Percentiles rank a stretch among this genome's conserved stretches.
phyloP scores from a whole-genome alignment of 352 stramenopile species.

The Blastocystis sp. region DNA sequence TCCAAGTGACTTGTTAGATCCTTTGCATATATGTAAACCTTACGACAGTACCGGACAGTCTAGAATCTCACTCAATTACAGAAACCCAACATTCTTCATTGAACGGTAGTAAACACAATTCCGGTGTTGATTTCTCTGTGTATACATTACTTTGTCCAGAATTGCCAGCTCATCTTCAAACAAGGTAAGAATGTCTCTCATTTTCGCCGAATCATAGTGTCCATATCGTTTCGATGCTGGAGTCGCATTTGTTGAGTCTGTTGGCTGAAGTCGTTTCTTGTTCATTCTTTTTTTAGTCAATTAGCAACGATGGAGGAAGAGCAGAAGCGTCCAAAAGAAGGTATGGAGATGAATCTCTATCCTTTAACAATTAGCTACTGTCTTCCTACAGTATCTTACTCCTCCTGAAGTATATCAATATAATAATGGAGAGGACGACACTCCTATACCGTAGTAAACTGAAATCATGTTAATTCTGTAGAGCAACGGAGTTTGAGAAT shows the following conservation, averaged over 20 bases:
- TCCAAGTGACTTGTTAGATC: not conserved
- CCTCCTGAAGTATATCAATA: constrained; percentile 40
- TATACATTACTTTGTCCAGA: constrained; percentile 50
- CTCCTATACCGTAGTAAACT: not conserved
- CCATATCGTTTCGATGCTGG: not conserved
- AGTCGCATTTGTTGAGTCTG: not conserved
- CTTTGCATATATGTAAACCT: not conserved
- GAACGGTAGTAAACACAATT: constrained; percentile 24
- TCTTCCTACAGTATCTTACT: constrained; percentile 56
- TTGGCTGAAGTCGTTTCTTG: not conserved
- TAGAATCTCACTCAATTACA: not conserved
- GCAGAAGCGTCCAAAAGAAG: not conserved
- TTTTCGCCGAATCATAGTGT: not conserved
- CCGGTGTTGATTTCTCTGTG: constrained; percentile 19
- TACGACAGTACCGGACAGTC: constrained; percentile 24
- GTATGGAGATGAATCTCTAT: not conserved
- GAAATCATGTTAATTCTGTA: not conserved
- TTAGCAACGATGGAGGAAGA: constrained; percentile 22
- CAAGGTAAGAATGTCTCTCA: not conserved
- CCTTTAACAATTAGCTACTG: constrained; percentile 2
- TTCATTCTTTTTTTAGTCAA: constrained; percentile 18
- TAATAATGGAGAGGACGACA: constrained; percentile 18
- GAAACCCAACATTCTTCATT: not conserved
- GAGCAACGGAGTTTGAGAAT: constrained; percentile 23
- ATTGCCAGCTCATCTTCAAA: constrained; percentile 26